Base-by-base conservation (phyloP, 805 yeast species). In the Hanseniaspora jakobsenii region DNA sequence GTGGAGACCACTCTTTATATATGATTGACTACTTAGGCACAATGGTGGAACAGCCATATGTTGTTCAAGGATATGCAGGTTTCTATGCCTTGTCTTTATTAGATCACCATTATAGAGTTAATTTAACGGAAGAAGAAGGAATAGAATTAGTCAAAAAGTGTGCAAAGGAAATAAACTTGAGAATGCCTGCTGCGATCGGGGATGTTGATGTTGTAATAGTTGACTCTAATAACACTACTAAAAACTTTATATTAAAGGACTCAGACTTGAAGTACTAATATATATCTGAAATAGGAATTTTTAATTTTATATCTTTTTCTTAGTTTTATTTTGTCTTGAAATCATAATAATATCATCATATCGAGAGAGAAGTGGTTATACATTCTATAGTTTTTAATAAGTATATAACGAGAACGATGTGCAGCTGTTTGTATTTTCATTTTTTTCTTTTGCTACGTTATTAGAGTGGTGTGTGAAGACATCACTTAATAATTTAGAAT, bases 51-150 rank as follows among this genome's bases (percentile, higher is more conserved):
- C 69, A 91, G 48, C 97, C 98, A 13, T 91, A 91, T 59, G 95
- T 93, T 14, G 97, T 97, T 2, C 98, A 91, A 61, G 98, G 98
- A 10, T 91, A 91, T 58, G 94, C 97, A n/a, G 94, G 93, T 1
- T 91, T 89, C 64, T 91, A 91, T 62, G 78, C 94, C 26, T 72
- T 85, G 62, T 82, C 97, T 2, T 66, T 89, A 51, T 70, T 91
- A 52, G 98, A 91, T 66, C 86, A 80, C 53, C 95, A 86, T 64
- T 86, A 87, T 65, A 73, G 78, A 59, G 70, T 77, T 34, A 87
- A 78, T 53, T 73, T 87, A 77, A 66, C 73, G 6, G 62, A 73
- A 32, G 84, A 77, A 30, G 89, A 85, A 49, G 98, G 96, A 2
- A 58, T 89, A 48, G 70, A 77, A 37, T 69, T 91, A 53, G 70